These are phyloP conservation scores for Pisolithus microcarpus DNA, from an alignment of 768 basidiomycete species.

Conservation along the genomic window DNA sequence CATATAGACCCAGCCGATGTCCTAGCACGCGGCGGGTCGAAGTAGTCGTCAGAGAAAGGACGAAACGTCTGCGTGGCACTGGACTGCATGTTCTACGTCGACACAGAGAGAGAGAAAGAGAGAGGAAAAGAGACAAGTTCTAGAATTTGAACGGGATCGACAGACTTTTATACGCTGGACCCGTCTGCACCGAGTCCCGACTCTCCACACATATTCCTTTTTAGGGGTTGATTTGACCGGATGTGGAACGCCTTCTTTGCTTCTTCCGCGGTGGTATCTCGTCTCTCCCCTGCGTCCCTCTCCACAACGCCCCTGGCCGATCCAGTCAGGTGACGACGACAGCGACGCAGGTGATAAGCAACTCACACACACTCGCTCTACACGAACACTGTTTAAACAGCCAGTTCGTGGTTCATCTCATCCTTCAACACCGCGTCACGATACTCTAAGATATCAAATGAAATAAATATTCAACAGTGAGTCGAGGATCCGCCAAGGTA, in stretches of 20 bases:
- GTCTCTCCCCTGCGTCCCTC: not conserved
- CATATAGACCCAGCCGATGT: slow-evolving; percentile 59
- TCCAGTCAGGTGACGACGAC: not conserved
- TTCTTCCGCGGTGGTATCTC: slow-evolving; percentile 6
- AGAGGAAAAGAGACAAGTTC: slow-evolving; percentile 16
- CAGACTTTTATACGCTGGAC: slow-evolving; percentile 29
- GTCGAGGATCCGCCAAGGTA: too few relatives aligned
- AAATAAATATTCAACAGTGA: too few relatives aligned
- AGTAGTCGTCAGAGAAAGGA: slow-evolving; percentile 34
- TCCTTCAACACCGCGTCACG: not conserved
- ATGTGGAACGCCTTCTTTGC: slow-evolving; percentile 25
- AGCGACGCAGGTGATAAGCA: not conserved
- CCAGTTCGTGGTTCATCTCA: not conserved
- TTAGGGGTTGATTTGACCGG: slow-evolving; percentile 25
- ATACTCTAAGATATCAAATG: too few relatives aligned
- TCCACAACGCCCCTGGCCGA: not conserved
- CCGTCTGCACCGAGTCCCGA: slow-evolving; percentile 15
- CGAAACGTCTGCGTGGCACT: slow-evolving; percentile 20
- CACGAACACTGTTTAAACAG: too few relatives aligned
- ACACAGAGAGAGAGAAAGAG: slow-evolving; percentile 6
- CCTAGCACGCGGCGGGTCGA: slow-evolving; percentile 34
- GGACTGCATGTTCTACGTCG: slow-evolving; percentile 21
- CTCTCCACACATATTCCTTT: slow-evolving; percentile 15
- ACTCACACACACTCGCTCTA: too few relatives aligned
- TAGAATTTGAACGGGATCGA: not conserved